Percentiles rank a stretch among this genome's conserved stretches.
phyloP scores from a whole-genome alignment of 1,139 yeast genomes.

The Scheffersomyces titani region DNA sequence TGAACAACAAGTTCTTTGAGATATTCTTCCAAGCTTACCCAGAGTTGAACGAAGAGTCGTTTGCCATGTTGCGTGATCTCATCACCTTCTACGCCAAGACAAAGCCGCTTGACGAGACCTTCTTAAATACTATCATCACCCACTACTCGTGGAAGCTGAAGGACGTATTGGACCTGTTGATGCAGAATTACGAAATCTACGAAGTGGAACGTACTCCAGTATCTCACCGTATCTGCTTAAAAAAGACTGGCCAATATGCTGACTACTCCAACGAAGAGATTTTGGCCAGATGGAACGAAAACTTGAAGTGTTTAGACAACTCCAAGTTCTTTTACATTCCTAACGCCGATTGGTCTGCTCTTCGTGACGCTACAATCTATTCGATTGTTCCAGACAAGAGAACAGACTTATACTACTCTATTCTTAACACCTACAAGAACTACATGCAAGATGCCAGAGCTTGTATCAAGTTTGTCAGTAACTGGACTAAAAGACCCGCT shows the following conservation, averaged over 20 bases:
- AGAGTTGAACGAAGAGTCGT: conserved; percentile 55
- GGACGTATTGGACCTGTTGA: conserved; percentile 62
- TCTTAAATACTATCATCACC: conserved; percentile 75
- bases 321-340: conserved; percentile 65
- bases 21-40: conserved; percentile 67
- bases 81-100: conserved; percentile 58
- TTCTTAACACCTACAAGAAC: conserved; percentile 53
- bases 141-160: conserved; percentile 72
- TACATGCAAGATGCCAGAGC: conserved; percentile 43
- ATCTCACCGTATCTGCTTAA: conserved; percentile 73
- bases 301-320: conserved; percentile 54
- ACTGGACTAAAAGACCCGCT: conserved; percentile 32
- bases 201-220: conserved; percentile 66
- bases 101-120: conserved; percentile 69
- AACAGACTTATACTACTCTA: conserved; percentile 56
- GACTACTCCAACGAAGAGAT: conserved; percentile 59
- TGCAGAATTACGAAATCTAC: conserved; percentile 61
- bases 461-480: conserved; percentile 31
- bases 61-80: conserved; percentile 55
- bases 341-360: conserved; percentile 85
- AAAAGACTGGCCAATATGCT: conserved; percentile 65
- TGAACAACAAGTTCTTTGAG: conserved; percentile 69
- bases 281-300: conserved; percentile 60
- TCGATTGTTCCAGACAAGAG: conserved; percentile 40
- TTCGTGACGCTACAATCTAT: conserved; percentile 74